Conservation (phyloP, 2,329 filamentous ascomycete genomes). For the Ascochyta lentis region DNA sequence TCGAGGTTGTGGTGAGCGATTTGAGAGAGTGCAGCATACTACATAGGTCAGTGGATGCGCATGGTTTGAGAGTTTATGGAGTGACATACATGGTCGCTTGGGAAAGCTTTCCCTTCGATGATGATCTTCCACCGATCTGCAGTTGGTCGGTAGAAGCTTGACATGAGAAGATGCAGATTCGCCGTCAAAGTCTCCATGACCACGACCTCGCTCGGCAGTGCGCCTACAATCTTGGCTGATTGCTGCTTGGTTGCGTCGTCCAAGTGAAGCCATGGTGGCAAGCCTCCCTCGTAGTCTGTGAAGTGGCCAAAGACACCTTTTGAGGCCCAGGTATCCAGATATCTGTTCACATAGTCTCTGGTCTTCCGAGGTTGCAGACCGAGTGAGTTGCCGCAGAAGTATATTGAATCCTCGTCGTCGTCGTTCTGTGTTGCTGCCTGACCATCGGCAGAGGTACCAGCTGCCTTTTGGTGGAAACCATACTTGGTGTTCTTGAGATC, state of each 20-base stretch:
- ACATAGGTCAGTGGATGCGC: slow-evolving; percentile 12
- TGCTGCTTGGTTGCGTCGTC: slow-evolving; percentile 75
- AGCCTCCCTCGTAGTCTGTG: slow-evolving; percentile 68
- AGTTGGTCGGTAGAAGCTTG: slow-evolving; percentile 80
- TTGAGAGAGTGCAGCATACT: slow-evolving; percentile 86
- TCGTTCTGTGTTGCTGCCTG: slow-evolving; percentile 27
- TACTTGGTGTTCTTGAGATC: slow-evolving; percentile 70
- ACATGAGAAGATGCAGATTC: slow-evolving; percentile 83
- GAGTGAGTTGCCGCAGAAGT: slow-evolving; percentile 89
- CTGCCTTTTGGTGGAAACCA: slow-evolving; percentile 23
- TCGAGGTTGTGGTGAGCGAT: slow-evolving; percentile 73
- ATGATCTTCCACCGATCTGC: slow-evolving; percentile 76
- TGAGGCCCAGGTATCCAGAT: slow-evolving; percentile 82
- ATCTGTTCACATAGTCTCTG: slow-evolving; percentile 69
- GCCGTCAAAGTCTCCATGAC: slow-evolving; percentile 87
- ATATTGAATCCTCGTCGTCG: slow-evolving; percentile 63
- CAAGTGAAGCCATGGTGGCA: slow-evolving; percentile 78
- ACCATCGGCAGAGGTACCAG: neutral
- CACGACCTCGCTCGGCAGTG: slow-evolving; percentile 74
- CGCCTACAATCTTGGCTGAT: slow-evolving; percentile 78
- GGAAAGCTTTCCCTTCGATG: slow-evolving; percentile 89
- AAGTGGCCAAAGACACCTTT: slow-evolving; percentile 89
- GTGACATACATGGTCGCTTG: slow-evolving; percentile 73
- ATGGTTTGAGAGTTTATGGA: neutral
- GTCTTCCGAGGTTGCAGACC: slow-evolving; percentile 80